Evolutionary conservation across 139 green algal genomes (phyloP), one percentile per base, ranked within the genome.

Genomic region (Diplosphaera chodatii): DNA sequence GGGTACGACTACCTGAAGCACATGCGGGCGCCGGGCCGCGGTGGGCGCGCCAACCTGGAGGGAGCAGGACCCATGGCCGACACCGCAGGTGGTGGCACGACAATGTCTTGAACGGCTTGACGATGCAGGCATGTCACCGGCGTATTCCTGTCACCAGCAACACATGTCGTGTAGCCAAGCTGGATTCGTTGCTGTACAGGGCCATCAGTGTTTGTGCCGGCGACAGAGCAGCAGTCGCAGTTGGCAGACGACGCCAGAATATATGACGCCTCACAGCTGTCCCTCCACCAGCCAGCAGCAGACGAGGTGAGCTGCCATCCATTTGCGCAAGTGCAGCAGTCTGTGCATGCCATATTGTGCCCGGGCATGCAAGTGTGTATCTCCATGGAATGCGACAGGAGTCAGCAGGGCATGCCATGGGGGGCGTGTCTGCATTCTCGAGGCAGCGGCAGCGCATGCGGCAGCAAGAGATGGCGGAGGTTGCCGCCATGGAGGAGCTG

Each of bases 1-100:
- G 94, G 94, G 4, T 98, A 98, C 76, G 91, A 98, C 77, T 98
- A 98, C 79, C 80, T 94, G 56, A 75, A 78, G 74, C 94, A 98
- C 78, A 64, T 96, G 74, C 76, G 86, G 0, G 81, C 74, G 10
- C 63, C 86, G 31, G 82, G 80, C 40, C 63, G 66, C 27, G 70
- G 80, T 25, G 48, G 48, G 32, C n/a, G 30, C 20, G 63, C 71
- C 27, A 65, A 63, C 67, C 34, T 81, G 68, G 76, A 80, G 68
- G 65, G 69, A 3, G 13, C 48, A 18, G 48, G 48, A 3, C 48
- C 48, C 16, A 18, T 18, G 3, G 8, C 48, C 13, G 37, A 13
- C n/a, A 48, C 37, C 10, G 37, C 37, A 48, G 10, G 10, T 48
- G 37, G 8, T 48, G 37, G 10, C 37, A 48, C 10, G 37, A n/a